phyloP scores from a whole-genome alignment of 371 early-diverging fungal genomes.

The Mucor velutinosus region DNA sequence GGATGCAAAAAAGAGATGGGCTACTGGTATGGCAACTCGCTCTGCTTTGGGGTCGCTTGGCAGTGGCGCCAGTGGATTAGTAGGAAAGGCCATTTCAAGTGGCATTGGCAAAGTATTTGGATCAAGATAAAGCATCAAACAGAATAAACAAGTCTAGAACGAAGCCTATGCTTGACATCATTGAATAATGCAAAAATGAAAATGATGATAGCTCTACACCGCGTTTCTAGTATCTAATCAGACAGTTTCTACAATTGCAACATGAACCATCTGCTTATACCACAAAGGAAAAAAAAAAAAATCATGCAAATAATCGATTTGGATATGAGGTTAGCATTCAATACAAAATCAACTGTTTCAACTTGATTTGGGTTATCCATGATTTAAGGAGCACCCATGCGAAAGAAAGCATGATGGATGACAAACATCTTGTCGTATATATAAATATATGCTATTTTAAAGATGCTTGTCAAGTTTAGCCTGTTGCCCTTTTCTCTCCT shows the following conservation, averaged over 20 bases:
- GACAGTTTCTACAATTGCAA: too few species aligned
- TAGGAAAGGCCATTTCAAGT: constrained; percentile 42
- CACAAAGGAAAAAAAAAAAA: neutral
- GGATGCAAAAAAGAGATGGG: constrained; percentile 81
- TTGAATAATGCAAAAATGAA: neutral
- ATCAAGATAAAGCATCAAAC: constrained; percentile 26
- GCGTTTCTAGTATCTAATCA: neutral
- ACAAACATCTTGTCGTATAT: neutral
- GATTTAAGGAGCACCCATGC: neutral
- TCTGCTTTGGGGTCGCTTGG: constrained; percentile 46
- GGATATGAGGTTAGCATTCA: neutral
- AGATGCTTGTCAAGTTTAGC: neutral
- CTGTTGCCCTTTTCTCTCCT: neutral
- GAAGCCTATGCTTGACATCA: neutral
- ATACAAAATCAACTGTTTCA: neutral
- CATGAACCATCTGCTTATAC: neutral
- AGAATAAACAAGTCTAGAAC: neutral
- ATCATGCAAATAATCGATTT: constrained; percentile 1
- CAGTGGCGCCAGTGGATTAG: constrained; percentile 41
- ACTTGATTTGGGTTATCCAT: neutral
- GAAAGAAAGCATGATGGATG: neutral
- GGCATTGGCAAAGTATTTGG: constrained; percentile 42
- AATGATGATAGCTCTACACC: neutral
- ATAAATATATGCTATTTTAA: neutral
- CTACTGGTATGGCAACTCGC: constrained; percentile 47